Base-by-base conservation (phyloP, 441 rosid species). In the Raphanus hybrid region DNA sequence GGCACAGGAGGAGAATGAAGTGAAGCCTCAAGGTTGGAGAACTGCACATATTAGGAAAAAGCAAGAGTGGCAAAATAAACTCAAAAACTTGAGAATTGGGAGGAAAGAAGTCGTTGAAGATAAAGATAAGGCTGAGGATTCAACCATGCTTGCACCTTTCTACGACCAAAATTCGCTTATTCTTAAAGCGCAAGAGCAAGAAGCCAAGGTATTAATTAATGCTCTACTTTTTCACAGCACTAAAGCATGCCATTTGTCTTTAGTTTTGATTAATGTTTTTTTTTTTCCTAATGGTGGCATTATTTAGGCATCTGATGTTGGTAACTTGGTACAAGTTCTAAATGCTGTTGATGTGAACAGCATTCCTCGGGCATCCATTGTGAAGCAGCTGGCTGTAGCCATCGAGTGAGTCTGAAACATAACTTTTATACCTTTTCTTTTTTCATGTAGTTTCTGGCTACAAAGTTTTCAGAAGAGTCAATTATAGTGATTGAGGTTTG, bases 321-420 rank as follows among this genome's bases (percentile, higher is more conserved):
- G 83, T 75, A 84, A 81, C 64, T 60, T 84, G 63, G 52, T 89
- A 58, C 95, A 92, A 58, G 80, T 85, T 81, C 82, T 93, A 75
- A 83, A 85, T 74, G 83, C 89, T 55, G 82, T 81, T 62, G 83
- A 88, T 75, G 81, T 79, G 35, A 89, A 86, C 80, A 82, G 81
- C 80, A 90, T 96, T 79, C 97, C 97, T 84, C 65, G 88, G 48
- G 71, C 90, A 68, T 88, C 90, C 64, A 86, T 87, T 81, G 43
- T 93, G 84, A 91, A 90, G 88, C 99, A 86, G 83, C 82, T 96
- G 82, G 97, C 96, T 80, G 67, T 79, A 78, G 95, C 97, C 64
- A 70, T 88, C 45, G 95, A 92, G 99, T 96, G 87, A 89, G 97
- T 87, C 78, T 69, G n/a, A 59, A 34, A 67, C 71, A 60, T 52